Evolutionary conservation across 2,329 filamentous ascomycete species (phyloP).

Genomic region (Phoma sp.): DNA sequence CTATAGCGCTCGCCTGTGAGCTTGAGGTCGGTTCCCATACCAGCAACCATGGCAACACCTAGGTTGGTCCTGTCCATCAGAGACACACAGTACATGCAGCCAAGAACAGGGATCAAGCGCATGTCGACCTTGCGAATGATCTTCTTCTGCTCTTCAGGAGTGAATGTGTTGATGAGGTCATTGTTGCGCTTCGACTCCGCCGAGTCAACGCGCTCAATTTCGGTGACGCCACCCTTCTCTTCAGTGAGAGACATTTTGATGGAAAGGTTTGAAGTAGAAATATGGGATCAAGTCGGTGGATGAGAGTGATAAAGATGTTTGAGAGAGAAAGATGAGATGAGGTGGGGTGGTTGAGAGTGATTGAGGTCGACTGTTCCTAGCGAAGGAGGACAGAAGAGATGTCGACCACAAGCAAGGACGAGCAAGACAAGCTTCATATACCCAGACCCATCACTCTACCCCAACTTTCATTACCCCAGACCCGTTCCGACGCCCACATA

Average conservation of each 20-base stretch:
- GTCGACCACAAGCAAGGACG: constrained; percentile 9
- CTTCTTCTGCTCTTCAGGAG: constrained; percentile 32
- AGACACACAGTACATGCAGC: constrained; percentile 49
- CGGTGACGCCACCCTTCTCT: constrained; percentile 25
- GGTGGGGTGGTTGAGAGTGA: background rate
- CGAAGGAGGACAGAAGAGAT: constrained; percentile 18
- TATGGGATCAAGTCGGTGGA: background rate
- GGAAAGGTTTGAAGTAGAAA: background rate
- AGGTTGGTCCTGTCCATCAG: constrained; percentile 51
- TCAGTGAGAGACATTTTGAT: constrained; percentile 23
- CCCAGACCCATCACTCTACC: background rate
- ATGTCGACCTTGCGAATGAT: constrained; percentile 43
- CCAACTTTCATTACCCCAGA: constrained; percentile 11
- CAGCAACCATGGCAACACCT: constrained; percentile 44
- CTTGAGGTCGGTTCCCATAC: constrained; percentile 40
- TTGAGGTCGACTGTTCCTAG: constrained; percentile 15
- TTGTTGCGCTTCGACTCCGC: constrained; percentile 18
- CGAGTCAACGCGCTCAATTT: constrained; percentile 28
- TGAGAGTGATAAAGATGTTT: background rate
- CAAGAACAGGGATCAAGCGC: constrained; percentile 50
- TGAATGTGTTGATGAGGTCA: constrained; percentile 27
- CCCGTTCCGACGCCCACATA: constrained; percentile 12
- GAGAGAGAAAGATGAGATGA: background rate
- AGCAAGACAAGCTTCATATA: constrained; percentile 17
- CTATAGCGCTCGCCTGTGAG: constrained; percentile 34